Conservation (phyloP, 768 basidiomycete species). For the Lentinula sp. region DNA sequence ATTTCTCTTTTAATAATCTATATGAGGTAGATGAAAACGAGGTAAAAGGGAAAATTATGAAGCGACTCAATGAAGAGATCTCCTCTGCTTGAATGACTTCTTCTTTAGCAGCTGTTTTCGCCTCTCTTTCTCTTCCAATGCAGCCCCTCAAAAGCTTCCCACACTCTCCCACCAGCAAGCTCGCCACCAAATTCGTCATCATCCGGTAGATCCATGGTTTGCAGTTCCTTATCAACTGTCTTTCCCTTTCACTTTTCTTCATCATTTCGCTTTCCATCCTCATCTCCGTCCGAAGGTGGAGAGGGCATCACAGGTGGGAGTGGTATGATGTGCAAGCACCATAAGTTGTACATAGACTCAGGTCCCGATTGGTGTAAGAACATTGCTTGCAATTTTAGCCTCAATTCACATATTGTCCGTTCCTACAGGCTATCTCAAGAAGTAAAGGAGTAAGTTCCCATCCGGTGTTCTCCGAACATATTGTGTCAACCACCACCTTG, state of each 20-base stretch:
- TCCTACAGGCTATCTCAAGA: too few relatives aligned
- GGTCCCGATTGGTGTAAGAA: too few relatives aligned
- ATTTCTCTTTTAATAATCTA: too few relatives aligned
- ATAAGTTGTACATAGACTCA: too few relatives aligned
- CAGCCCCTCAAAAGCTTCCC: constrained; percentile 70
- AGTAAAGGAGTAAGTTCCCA: too few relatives aligned
- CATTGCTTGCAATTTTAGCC: too few relatives aligned
- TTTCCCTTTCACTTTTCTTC: constrained; percentile 18
- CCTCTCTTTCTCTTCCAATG: constrained; percentile 36
- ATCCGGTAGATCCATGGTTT: constrained; percentile 37
- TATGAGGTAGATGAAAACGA: background rate
- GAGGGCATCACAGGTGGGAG: too few relatives aligned
- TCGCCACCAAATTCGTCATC: constrained; percentile 74
- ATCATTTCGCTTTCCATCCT: background rate
- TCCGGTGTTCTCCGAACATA: too few relatives aligned
- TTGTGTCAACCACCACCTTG: too few relatives aligned
- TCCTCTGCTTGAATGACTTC: background rate
- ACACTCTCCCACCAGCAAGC: constrained; percentile 57
- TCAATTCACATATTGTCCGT: too few relatives aligned
- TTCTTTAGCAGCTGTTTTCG: constrained; percentile 7
- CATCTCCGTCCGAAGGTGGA: constrained; percentile 6
- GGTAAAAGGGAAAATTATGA: background rate
- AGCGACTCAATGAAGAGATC: background rate
- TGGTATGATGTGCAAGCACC: too few relatives aligned
- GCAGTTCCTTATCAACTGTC: constrained; percentile 19